Evolutionary conservation across 202 grass and related monocot genomes (phyloP).

Genomic region (Schoenoplectus tabernaemontani): DNA sequence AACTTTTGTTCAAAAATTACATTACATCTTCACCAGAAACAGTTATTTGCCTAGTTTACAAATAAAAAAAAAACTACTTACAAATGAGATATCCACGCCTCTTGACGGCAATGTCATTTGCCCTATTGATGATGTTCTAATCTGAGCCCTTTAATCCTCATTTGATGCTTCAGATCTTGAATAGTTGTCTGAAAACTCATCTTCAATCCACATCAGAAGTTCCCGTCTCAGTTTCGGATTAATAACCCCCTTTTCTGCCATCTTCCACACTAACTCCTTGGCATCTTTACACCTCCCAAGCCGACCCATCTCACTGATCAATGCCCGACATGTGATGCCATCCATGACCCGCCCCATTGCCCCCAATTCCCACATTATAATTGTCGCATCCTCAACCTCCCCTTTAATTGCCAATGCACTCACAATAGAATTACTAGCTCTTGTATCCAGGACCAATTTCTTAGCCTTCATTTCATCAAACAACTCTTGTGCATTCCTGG

Average conservation of each 20-base stretch:
- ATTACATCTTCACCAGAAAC: too few species aligned
- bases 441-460: slow-evolving; percentile 28
- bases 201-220: slow-evolving; percentile 37
- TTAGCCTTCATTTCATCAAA: slow-evolving; percentile 57
- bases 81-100: too few species aligned
- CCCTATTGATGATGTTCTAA: too few species aligned
- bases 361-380: slow-evolving; percentile 59
- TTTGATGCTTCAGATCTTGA: too few species aligned
- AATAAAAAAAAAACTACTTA: too few species aligned
- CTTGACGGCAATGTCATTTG: too few species aligned
- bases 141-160: too few species aligned
- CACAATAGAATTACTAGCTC: slow-evolving; percentile 57
- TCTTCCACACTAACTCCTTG: slow-evolving; percentile 33
- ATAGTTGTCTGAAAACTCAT: too few species aligned
- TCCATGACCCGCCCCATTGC: slow-evolving; percentile 44
- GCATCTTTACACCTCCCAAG: slow-evolving; percentile 35
- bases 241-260: slow-evolving; percentile 48
- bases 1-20: too few species aligned
- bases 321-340: slow-evolving; percentile 42
- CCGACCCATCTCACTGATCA: slow-evolving; percentile 59
- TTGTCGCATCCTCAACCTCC: slow-evolving; percentile 32
- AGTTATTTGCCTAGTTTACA: too few species aligned
- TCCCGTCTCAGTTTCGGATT: slow-evolving; percentile 19
- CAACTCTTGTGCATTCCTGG: slow-evolving; percentile 58
- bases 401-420: slow-evolving; percentile 61